These are phyloP conservation scores for Amanita rubescens DNA, from an alignment of 768 basidiomycete species.

Conservation along the genomic window DNA sequence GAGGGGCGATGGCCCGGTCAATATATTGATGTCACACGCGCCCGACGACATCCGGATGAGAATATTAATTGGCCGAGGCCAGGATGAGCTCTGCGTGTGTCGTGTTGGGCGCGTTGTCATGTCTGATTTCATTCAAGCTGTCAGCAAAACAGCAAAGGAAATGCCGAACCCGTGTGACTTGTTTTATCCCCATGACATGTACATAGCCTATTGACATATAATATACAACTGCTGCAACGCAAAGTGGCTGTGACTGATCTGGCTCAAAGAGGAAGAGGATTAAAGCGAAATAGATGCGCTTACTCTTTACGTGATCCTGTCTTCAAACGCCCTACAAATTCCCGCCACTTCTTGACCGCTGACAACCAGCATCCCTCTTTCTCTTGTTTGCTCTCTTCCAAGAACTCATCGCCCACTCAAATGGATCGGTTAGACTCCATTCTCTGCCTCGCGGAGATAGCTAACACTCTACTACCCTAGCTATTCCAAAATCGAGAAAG, in stretches of 20 bases:
- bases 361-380: too few species aligned
- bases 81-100: constrained; percentile 24
- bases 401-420: constrained; percentile 1
- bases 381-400: too few species aligned
- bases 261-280: constrained; percentile 1
- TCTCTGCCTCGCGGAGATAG: constrained; percentile 12
- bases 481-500: constrained; percentile 97
- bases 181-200: neutral
- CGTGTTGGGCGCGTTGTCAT: too few species aligned
- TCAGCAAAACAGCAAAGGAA: neutral
- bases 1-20: constrained; percentile 66
- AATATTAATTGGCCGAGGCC: constrained; percentile 70
- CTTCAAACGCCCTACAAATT: constrained; percentile 11
- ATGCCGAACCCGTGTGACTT: neutral
- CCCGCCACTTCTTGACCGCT: constrained; percentile 7
- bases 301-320: constrained; percentile 21
- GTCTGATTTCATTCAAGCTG: neutral
- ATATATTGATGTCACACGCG: constrained; percentile 67
- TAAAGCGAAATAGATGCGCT: too few species aligned
- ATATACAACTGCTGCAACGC: too few species aligned
- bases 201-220: too few species aligned
- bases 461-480: constrained; percentile 32
- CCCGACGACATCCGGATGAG: constrained; percentile 46
- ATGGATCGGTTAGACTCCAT: constrained; percentile 40
- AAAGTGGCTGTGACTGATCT: neutral